These are phyloP conservation scores for Linum lewisii DNA, from an alignment of 345 rosid genomes.

Conservation along the genomic window DNA sequence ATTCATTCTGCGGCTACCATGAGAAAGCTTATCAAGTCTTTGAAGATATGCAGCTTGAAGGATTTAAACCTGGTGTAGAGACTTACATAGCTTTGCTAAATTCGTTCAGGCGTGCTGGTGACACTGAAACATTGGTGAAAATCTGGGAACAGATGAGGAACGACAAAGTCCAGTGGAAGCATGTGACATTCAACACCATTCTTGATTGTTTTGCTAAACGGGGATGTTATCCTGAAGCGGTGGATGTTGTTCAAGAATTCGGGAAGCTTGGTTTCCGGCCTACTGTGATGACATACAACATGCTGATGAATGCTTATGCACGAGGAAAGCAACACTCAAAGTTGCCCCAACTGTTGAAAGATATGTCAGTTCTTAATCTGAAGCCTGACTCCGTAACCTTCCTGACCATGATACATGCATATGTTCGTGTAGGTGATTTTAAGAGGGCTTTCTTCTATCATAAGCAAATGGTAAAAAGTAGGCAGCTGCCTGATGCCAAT, in stretches of 20 bases:
- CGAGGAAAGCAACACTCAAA: conserved; percentile 70
- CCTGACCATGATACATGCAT: conserved; percentile 81
- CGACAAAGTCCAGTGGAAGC: conserved; percentile 52
- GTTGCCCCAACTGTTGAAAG: conserved; percentile 76
- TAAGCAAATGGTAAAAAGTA: conserved; percentile 76
- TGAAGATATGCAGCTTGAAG: conserved; percentile 54
- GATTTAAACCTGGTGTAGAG: conserved; percentile 66
- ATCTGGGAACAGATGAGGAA: conserved; percentile 73
- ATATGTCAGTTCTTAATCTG: conserved; percentile 56
- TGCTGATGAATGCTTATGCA: conserved; percentile 91
- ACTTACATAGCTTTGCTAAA: conserved; percentile 79
- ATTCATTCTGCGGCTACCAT: conserved; percentile 72
- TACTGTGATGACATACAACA: conserved; percentile 77
- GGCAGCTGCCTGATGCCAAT: conserved; percentile 66
- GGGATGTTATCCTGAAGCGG: conserved; percentile 73
- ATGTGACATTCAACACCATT: conserved; percentile 68
- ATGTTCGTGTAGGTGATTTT: conserved; percentile 76
- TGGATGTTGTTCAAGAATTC: conserved; percentile 67
- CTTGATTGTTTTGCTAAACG: conserved; percentile 90
- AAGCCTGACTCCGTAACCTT: conserved; percentile 79
- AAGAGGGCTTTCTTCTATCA: conserved; percentile 81
- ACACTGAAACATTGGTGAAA: conserved; percentile 42
- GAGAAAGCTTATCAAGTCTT: conserved; percentile 63
- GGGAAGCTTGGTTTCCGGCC: conserved; percentile 70
- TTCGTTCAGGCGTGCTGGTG: conserved; percentile 74